phyloP scores from a whole-genome alignment of 179 eudicot species.

The Spinacia oleracea region DNA sequence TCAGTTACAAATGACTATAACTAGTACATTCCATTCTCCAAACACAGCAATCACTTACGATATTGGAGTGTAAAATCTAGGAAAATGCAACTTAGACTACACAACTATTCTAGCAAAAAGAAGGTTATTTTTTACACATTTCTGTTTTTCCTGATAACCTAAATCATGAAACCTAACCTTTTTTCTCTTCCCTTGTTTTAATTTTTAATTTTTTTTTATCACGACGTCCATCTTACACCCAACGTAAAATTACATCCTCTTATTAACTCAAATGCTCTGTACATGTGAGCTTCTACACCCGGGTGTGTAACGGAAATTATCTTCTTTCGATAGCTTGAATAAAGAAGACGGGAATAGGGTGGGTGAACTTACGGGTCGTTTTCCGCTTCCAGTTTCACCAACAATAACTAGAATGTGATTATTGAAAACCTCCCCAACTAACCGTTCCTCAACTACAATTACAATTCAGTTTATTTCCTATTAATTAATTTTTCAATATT shows the following conservation, averaged over 20 bases:
- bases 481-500: not conserved
- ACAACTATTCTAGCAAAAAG: not conserved
- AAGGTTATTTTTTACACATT: not conserved
- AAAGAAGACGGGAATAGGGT: not conserved
- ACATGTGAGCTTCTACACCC: not conserved
- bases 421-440: constrained; percentile 67
- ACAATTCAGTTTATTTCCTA: not conserved
- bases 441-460: constrained; percentile 62
- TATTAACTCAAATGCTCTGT: not conserved
- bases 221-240: not conserved
- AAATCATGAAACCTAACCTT: not conserved
- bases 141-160: not conserved
- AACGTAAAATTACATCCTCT: not conserved
- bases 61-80: not conserved
- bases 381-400: constrained; percentile 99
- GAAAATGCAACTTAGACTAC: not conserved
- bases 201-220: too few relatives aligned
- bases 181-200: not conserved
- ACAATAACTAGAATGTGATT: constrained; percentile 75
- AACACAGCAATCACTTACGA: not conserved
- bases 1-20: constrained; percentile 4
- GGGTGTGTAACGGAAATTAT: not conserved
- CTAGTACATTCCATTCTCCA: not conserved
- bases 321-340: not conserved
- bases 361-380: constrained; percentile 80